Evolutionary conservation across 2,329 filamentous ascomycete genomes (phyloP).

Genomic region (Biscogniauxia mediterranea): DNA sequence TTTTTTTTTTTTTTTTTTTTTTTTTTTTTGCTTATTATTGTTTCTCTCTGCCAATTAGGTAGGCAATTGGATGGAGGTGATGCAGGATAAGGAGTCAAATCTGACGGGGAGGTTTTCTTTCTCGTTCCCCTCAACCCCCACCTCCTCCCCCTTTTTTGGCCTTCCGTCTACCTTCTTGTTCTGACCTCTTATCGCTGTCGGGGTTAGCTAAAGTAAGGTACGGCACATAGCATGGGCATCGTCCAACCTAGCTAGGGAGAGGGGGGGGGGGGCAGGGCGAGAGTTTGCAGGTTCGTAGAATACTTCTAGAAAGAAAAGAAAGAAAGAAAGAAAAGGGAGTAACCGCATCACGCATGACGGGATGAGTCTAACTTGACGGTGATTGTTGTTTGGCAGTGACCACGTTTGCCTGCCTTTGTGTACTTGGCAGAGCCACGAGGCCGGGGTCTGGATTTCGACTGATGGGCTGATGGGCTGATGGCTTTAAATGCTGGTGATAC

Average conservation of each 20-base stretch:
- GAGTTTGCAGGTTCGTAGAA: background rate
- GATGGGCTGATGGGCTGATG: no score
- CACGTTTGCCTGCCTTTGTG: no score
- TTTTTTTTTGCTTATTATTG: no score
- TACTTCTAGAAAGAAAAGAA: background rate
- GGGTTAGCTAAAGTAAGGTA: background rate
- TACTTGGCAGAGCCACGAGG: no score
- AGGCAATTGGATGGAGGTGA: no score
- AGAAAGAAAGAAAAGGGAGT: background rate
- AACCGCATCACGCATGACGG: no score
- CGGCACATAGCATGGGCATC: background rate
- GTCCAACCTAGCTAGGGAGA: background rate
- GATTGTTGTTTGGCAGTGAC: background rate
- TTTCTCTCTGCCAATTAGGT: no score
- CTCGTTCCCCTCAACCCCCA: background rate
- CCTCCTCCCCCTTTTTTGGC: background rate
- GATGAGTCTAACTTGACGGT: background rate
- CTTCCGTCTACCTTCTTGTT: background rate
- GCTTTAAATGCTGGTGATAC: no score
- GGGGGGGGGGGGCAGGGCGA: background rate
- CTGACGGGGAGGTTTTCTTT: background rate
- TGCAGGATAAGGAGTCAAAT: no score
- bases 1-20: no score
- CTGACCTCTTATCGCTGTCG: no score
- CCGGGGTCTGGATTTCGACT: no score